Conservation (phyloP, 257 asterid species). For the Verbascum thapsus region DNA sequence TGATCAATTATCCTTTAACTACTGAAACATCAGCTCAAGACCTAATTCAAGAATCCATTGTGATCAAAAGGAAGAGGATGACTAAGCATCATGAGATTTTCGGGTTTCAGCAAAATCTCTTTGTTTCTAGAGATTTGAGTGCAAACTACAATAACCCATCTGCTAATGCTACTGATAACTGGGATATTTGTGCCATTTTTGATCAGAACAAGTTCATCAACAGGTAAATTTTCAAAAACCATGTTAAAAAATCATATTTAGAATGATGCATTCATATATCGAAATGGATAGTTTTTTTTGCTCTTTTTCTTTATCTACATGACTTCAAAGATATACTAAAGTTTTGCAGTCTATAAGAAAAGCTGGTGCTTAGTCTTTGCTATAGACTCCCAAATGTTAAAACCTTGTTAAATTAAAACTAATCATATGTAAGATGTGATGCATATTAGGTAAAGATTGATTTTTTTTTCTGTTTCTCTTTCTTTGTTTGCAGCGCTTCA, state of each 20-base stretch:
- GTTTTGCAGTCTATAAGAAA: no score
- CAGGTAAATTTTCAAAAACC: conserved; percentile 38
- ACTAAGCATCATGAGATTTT: conserved; percentile 34
- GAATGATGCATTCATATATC: neutral
- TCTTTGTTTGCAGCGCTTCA: conserved; percentile 33
- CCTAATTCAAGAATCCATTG: conserved; percentile 40
- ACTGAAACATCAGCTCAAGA: conserved; percentile 22
- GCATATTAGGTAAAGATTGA: neutral
- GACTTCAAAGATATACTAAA: no score
- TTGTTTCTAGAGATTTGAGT: conserved; percentile 29
- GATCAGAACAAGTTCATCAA: conserved; percentile 51
- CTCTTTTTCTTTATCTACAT: no score
- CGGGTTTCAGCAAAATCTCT: conserved; percentile 44
- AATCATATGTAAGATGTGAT: no score
- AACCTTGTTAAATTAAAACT: no score
- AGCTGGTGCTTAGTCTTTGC: no score
- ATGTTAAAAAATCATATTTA: neutral
- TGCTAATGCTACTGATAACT: conserved; percentile 32
- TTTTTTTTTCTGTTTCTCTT: neutral
- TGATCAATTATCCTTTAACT: neutral
- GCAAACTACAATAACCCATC: conserved; percentile 30
- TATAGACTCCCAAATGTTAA: no score
- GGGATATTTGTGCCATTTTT: conserved; percentile 50
- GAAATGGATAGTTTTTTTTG: no score
- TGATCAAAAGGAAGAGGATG: conserved; percentile 40